Conservation (phyloP, 208 protist species). For the Leishmania gerbilli region DNA sequence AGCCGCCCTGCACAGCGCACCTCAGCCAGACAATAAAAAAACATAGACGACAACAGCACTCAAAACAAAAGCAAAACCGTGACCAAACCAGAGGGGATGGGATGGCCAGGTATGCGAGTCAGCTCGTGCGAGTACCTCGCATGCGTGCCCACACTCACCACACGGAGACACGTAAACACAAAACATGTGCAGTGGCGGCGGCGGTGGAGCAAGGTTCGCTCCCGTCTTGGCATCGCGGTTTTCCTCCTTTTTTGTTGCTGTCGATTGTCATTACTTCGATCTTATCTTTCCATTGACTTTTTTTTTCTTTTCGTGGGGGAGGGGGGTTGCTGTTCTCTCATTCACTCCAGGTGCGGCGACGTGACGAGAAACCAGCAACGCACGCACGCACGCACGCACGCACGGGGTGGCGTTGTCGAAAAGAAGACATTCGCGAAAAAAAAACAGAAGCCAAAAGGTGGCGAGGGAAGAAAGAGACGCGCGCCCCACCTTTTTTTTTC, state of each 20-base stretch:
- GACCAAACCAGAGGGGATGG: not conserved
- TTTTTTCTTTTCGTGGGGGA: not conserved
- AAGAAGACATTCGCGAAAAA: not conserved
- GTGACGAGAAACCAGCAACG: not conserved
- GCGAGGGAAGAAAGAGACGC: not conserved
- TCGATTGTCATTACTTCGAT: not conserved
- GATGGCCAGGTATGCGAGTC: not conserved
- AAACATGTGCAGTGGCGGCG: slow-evolving; percentile 10
- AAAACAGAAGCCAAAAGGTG: not conserved
- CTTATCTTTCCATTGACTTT: slow-evolving; percentile 36
- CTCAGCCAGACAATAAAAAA: not conserved
- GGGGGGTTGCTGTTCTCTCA: not conserved
- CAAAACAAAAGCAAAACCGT: not conserved
- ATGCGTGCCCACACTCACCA: not conserved
- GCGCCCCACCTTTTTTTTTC: not conserved
- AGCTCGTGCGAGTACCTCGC: not conserved
- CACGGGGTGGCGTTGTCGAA: too few species aligned
- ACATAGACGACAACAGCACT: not conserved
- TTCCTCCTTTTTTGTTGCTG: slow-evolving; percentile 11
- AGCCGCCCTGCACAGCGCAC: not conserved
- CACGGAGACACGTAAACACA: not conserved
- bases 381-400: not conserved
- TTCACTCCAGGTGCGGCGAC: slow-evolving; percentile 1
- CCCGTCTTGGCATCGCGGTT: not conserved
- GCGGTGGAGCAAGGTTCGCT: slow-evolving; percentile 56